Evolutionary conservation across 495 filamentous ascomycete species (phyloP).

Genomic region (Penicillium riverlandense): DNA sequence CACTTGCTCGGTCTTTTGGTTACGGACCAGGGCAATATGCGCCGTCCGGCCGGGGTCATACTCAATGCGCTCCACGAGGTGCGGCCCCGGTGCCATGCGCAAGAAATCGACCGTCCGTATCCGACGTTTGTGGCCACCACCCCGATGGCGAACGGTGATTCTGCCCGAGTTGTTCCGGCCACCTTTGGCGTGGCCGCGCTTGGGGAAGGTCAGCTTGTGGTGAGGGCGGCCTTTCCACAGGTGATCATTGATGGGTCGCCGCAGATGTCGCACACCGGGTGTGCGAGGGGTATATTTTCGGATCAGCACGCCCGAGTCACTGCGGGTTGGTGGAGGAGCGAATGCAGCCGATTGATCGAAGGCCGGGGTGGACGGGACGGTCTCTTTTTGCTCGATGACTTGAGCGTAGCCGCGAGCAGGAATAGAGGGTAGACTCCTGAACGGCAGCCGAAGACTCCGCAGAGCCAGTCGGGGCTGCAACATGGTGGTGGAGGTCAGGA

Average conservation of each 20-base stretch:
- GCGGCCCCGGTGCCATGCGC: slow-evolving; percentile 66
- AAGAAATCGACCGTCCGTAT: slow-evolving; percentile 87
- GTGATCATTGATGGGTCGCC: slow-evolving; percentile 89
- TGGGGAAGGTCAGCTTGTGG: slow-evolving; percentile 75
- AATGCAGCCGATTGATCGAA: slow-evolving; percentile 27
- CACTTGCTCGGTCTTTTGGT: slow-evolving; percentile 46
- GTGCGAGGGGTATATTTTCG: slow-evolving; percentile 92
- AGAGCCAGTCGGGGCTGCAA: slow-evolving; percentile 59
- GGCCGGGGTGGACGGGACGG: slow-evolving; percentile 25
- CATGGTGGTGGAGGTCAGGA: slow-evolving; percentile 30
- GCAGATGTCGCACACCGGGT: slow-evolving; percentile 86
- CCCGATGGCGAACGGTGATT: slow-evolving; percentile 83
- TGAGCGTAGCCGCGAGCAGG: slow-evolving; percentile 51
- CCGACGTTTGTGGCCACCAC: slow-evolving; percentile 83
- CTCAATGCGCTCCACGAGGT: slow-evolving; percentile 88
- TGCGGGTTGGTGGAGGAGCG: slow-evolving; percentile 38
- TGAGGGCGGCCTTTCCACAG: slow-evolving; percentile 88
- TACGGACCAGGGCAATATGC: slow-evolving; percentile 79
- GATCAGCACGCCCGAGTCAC: slow-evolving; percentile 36
- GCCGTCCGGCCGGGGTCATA: slow-evolving; percentile 89
- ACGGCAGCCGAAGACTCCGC: slow-evolving; percentile 42
- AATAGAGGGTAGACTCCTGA: slow-evolving; percentile 31
- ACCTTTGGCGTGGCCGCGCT: slow-evolving; percentile 86
- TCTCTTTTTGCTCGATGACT: slow-evolving; percentile 23
- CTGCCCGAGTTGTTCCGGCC: slow-evolving; percentile 82